These are phyloP conservation scores for Monosporozyma yasuniensis DNA, from an alignment of 805 yeast genomes.

Conservation along the genomic window DNA sequence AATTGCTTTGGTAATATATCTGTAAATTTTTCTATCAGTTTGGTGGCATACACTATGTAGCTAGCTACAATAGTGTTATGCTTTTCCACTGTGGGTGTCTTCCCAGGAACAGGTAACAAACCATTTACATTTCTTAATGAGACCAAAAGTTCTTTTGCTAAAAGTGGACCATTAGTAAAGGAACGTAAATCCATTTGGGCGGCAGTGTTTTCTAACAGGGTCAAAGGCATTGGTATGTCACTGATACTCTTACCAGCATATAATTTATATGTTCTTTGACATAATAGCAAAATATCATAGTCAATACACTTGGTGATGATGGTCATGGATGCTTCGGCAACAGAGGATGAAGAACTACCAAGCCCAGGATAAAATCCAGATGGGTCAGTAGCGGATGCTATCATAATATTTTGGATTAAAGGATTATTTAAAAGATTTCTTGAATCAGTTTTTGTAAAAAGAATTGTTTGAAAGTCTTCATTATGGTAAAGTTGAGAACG, in stretches of 20 bases:
- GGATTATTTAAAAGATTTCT: slow-evolving; percentile 37
- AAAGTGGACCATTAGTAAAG: slow-evolving; percentile 26
- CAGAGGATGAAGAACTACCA: slow-evolving; percentile 24
- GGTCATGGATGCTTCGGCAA: slow-evolving; percentile 30
- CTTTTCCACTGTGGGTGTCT: slow-evolving; percentile 12
- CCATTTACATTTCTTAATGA: slow-evolving; percentile 29
- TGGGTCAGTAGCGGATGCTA: slow-evolving; percentile 27
- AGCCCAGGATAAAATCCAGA: slow-evolving; percentile 22
- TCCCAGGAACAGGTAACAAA: slow-evolving; percentile 19
- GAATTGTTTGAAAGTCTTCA: slow-evolving; percentile 30
- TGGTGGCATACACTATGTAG: slow-evolving; percentile 27
- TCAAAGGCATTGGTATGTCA: slow-evolving; percentile 25
- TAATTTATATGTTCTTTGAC: slow-evolving; percentile 33
- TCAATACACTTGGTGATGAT: slow-evolving; percentile 36
- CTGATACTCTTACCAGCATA: slow-evolving; percentile 24
- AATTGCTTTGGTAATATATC: slow-evolving; percentile 33
- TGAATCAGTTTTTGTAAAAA: slow-evolving; percentile 41
- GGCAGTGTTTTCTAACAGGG: slow-evolving; percentile 26
- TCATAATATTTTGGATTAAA: slow-evolving; percentile 27
- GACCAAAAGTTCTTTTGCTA: slow-evolving; percentile 24
- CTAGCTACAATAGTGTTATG: slow-evolving; percentile 24
- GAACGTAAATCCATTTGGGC: slow-evolving; percentile 19
- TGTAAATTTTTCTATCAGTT: slow-evolving; percentile 33
- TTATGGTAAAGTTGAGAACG: slow-evolving; percentile 20
- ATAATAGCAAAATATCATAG: slow-evolving; percentile 39